Conservation (phyloP, 2,329 filamentous ascomycete genomes). For the Cladosporium sp. region DNA sequence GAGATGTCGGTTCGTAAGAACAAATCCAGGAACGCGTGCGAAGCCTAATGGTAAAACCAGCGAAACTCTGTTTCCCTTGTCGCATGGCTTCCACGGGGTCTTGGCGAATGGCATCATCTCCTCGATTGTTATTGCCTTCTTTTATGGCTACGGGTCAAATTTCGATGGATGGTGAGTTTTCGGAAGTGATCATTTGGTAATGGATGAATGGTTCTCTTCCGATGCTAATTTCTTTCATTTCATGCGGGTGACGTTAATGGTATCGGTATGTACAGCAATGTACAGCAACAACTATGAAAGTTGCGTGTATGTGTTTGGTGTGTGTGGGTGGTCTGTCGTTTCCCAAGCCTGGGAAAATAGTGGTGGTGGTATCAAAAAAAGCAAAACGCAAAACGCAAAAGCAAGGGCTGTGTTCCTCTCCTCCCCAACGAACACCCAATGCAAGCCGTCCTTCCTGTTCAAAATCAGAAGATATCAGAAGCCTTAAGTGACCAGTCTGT, state of each 20-base stretch:
- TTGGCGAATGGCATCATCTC: neutral
- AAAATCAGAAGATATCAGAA: neutral
- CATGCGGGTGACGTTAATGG: slow-evolving; percentile 7
- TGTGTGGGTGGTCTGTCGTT: neutral
- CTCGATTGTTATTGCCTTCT: too few species aligned
- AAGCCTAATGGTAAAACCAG: neutral
- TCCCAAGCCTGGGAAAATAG: neutral
- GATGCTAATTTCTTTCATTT: neutral
- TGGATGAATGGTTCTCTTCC: too few species aligned
- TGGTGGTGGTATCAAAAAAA: slow-evolving; percentile 3
- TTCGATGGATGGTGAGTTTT: too few species aligned
- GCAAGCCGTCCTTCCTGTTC: neutral
- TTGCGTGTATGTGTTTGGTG: neutral
- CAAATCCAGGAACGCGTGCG: neutral
- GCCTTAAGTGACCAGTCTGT: neutral
- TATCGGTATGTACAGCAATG: slow-evolving; percentile 7
- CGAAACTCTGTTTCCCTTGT: neutral
- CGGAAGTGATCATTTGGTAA: too few species aligned
- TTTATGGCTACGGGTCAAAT: too few species aligned
- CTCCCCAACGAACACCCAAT: too few species aligned
- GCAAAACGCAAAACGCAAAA: neutral
- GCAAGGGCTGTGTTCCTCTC: too few species aligned
- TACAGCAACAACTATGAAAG: neutral
- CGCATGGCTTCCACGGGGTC: neutral
- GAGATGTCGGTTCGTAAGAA: neutral